Percentiles rank a stretch among this genome's conserved stretches.
These are phyloP conservation scores for Umbelopsis sp. DNA, from an alignment of 371 early-diverging fungal species.

Conservation along the genomic window DNA sequence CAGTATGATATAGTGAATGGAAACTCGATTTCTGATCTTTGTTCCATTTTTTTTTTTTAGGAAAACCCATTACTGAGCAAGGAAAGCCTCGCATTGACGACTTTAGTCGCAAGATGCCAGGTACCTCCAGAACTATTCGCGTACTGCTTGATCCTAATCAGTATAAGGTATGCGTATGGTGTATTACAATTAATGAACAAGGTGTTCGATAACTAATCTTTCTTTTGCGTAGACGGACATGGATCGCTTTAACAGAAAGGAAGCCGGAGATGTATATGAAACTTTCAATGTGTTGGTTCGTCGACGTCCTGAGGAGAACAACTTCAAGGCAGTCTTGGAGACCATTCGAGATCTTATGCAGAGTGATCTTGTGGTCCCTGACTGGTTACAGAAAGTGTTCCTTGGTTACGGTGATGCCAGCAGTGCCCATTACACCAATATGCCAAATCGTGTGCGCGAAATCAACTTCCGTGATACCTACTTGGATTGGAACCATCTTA, in stretches of 20 bases:
- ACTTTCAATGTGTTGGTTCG: slow-evolving; percentile 90
- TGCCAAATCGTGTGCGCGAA: slow-evolving; percentile 52
- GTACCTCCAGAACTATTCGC: slow-evolving; percentile 68
- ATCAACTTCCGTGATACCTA: slow-evolving; percentile 90
- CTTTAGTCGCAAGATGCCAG: slow-evolving; percentile 47
- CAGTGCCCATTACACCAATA: slow-evolving; percentile 68
- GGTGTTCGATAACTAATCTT: not conserved
- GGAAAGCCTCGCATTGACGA: slow-evolving; percentile 46
- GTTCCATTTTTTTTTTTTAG: slow-evolving; percentile 20
- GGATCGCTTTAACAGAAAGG: slow-evolving; percentile 30
- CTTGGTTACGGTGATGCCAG: slow-evolving; percentile 94
- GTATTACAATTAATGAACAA: slow-evolving; percentile 25
- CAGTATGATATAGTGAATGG: too few species aligned
- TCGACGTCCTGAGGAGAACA: slow-evolving; percentile 84
- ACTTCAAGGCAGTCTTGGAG: slow-evolving; percentile 90
- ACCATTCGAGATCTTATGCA: slow-evolving; percentile 88
- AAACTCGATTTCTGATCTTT: too few species aligned
- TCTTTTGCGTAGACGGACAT: slow-evolving; percentile 35
- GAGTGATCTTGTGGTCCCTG: slow-evolving; percentile 78
- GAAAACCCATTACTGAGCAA: slow-evolving; percentile 62
- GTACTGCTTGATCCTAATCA: slow-evolving; percentile 89
- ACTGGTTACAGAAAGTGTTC: slow-evolving; percentile 88
- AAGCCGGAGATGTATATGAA: slow-evolving; percentile 67
- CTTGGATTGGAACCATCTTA: slow-evolving; percentile 78
- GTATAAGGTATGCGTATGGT: slow-evolving; percentile 56